These are phyloP conservation scores for Ganoderma lucidum DNA, from an alignment of 1,284 basidiomycete species.

Conservation along the genomic window DNA sequence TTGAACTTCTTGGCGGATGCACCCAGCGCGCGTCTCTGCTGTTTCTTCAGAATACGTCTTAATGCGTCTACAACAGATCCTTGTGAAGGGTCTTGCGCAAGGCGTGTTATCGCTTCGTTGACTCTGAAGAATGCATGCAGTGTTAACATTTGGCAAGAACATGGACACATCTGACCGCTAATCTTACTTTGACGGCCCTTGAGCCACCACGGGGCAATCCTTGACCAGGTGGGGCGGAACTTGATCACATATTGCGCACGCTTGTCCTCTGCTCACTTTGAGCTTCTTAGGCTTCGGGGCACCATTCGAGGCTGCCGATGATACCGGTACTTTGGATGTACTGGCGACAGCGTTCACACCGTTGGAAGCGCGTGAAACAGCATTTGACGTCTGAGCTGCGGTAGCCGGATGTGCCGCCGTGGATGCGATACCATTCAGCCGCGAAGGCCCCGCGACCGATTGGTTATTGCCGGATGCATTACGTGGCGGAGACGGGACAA, in stretches of 20 bases:
- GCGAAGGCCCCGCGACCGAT: slow-evolving; percentile 22
- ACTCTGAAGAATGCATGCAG: slow-evolving; percentile 14
- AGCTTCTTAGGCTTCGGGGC: slow-evolving; percentile 50
- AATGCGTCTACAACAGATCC: slow-evolving; percentile 50
- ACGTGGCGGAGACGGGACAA: background rate
- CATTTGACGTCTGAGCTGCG: slow-evolving; percentile 17
- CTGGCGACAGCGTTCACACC: slow-evolving; percentile 27
- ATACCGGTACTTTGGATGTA: slow-evolving; percentile 48
- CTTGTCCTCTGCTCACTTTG: slow-evolving; percentile 36
- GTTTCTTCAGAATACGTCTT: slow-evolving; percentile 52
- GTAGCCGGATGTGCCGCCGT: slow-evolving; percentile 11
- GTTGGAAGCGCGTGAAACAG: slow-evolving; percentile 15
- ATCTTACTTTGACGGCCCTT: slow-evolving; percentile 59
- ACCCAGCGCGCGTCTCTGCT: slow-evolving; percentile 42
- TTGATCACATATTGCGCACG: slow-evolving; percentile 57
- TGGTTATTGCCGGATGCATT: slow-evolving; percentile 11
- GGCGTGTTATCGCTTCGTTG: slow-evolving; percentile 47
- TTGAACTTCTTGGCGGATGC: slow-evolving; percentile 11
- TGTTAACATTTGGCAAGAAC: slow-evolving; percentile 7
- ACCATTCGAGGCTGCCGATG: slow-evolving; percentile 38
- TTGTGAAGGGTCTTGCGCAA: slow-evolving; percentile 53
- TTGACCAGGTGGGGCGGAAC: slow-evolving; percentile 54
- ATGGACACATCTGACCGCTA: background rate
- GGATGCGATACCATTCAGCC: slow-evolving; percentile 12
- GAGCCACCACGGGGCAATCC: slow-evolving; percentile 58